These are phyloP conservation scores for Phytophthora ohioensis DNA, from an alignment of 352 stramenopile species.

Conservation along the genomic window DNA sequence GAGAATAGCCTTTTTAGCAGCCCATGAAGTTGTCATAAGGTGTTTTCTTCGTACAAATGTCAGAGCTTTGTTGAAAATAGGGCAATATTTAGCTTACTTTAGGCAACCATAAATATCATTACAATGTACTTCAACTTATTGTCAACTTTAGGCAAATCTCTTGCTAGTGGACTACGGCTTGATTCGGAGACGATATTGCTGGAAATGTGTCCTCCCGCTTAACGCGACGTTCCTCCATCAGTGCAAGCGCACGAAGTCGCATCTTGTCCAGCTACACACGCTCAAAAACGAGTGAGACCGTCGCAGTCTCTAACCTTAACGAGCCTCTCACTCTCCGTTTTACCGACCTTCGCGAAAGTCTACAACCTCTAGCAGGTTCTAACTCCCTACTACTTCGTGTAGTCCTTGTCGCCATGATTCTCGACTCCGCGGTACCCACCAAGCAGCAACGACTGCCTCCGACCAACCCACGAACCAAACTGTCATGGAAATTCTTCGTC, in stretches of 20 bases:
- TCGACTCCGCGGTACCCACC: neutral
- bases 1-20: too few species aligned
- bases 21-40: too few species aligned
- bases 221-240: slow-evolving; percentile 10
- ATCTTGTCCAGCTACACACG: neutral
- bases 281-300: neutral
- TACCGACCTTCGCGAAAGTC: slow-evolving; percentile 4
- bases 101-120: too few species aligned
- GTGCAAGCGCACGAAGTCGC: slow-evolving; percentile 8
- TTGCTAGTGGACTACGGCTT: neutral
- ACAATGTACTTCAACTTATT: neutral
- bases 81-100: neutral
- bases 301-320: too few species aligned
- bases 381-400: slow-evolving; percentile 1
- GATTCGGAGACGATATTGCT: slow-evolving; percentile 4
- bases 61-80: too few species aligned
- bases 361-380: slow-evolving; percentile 4
- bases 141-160: neutral
- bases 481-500: slow-evolving; percentile 14
- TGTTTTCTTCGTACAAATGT: too few species aligned
- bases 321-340: slow-evolving; percentile 12
- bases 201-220: neutral
- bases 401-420: slow-evolving; percentile 8
- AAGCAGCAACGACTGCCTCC: neutral
- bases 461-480: neutral